Conservation (phyloP, 2,329 filamentous ascomycete genomes). For the Aotearoamyces nothofagi region DNA sequence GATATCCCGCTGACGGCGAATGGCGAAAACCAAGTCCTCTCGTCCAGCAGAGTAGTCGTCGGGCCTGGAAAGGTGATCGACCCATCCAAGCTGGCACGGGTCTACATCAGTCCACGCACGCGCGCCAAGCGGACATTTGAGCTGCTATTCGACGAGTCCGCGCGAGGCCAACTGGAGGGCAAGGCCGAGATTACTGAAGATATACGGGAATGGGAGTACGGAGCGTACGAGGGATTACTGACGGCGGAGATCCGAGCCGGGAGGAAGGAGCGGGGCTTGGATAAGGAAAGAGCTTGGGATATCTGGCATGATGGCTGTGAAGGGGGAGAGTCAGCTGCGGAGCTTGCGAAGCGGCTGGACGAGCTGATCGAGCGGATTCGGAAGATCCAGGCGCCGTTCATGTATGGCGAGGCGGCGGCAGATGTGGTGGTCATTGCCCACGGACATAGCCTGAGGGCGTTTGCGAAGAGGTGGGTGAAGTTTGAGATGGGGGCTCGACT, state of each 20-base stretch:
- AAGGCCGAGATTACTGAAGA: conserved; percentile 27
- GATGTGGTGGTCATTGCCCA: conserved; percentile 33
- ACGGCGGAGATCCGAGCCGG: conserved; percentile 22
- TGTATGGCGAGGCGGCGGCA: conserved; percentile 22
- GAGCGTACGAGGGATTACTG: conserved; percentile 27
- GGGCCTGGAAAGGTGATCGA: conserved; percentile 31
- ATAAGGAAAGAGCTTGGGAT: conserved; percentile 30
- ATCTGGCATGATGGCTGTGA: conserved; percentile 45
- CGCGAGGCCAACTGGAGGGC: conserved; percentile 7
- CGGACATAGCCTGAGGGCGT: conserved; percentile 35
- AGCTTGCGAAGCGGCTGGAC: conserved; percentile 29
- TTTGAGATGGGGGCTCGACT: conserved; percentile 22
- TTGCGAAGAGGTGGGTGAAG: conserved; percentile 38
- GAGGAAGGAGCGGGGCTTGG: conserved; percentile 23
- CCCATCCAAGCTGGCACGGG: conserved; percentile 25
- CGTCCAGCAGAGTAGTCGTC: conserved; percentile 26
- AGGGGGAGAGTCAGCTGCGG: conserved; percentile 27
- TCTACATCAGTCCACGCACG: conserved; percentile 30
- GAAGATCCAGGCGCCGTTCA: conserved; percentile 21
- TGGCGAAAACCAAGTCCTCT: conserved; percentile 26
- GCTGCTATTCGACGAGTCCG: conserved; percentile 23
- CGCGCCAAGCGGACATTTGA: conserved; percentile 30
- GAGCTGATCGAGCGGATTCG: conserved; percentile 28
- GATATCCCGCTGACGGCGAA: conserved; percentile 24
- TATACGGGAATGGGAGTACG: conserved; percentile 32